These are phyloP conservation scores for Parafenestella ontariensis DNA, from an alignment of 2,329 filamentous ascomycete species.

Conservation along the genomic window DNA sequence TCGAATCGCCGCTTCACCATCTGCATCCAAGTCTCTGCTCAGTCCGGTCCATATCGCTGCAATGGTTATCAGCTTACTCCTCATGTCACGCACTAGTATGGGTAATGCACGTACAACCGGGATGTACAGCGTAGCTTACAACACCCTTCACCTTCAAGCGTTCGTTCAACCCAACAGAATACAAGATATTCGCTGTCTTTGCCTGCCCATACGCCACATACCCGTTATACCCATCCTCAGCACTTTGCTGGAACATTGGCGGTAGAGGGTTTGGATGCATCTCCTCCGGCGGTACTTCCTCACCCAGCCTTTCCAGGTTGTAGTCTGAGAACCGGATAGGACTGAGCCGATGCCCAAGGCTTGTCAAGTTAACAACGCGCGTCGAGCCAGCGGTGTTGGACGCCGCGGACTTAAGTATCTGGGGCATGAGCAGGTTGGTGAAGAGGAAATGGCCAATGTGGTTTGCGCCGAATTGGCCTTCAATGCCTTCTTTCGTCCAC, in stretches of 20 bases:
- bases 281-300: constrained; percentile 37
- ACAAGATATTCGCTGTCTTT: constrained; percentile 43
- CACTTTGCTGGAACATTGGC: constrained; percentile 21
- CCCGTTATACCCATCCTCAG: constrained; percentile 33
- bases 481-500: constrained; percentile 54
- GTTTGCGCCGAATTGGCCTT: constrained; percentile 57
- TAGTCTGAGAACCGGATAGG: constrained; percentile 54
- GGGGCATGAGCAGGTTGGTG: constrained; percentile 52
- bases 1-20: constrained; percentile 34
- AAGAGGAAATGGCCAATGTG: constrained; percentile 58
- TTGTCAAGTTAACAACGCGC: constrained; percentile 40
- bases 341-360: constrained; percentile 37
- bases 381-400: constrained; percentile 39
- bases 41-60: constrained; percentile 42
- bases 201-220: constrained; percentile 41
- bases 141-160: constrained; percentile 28
- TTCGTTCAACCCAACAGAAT: constrained; percentile 32
- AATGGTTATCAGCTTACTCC: constrained; percentile 3
- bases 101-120: constrained; percentile 34
- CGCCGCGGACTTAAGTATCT: constrained; percentile 40
- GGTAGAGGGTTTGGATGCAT: constrained; percentile 20
- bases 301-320: constrained; percentile 42
- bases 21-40: constrained; percentile 32
- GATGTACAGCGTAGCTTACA: constrained; percentile 41
- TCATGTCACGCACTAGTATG: too few species aligned